These are phyloP conservation scores for Angomonas deanei DNA, from an alignment of 208 protist species.

Conservation along the genomic window DNA sequence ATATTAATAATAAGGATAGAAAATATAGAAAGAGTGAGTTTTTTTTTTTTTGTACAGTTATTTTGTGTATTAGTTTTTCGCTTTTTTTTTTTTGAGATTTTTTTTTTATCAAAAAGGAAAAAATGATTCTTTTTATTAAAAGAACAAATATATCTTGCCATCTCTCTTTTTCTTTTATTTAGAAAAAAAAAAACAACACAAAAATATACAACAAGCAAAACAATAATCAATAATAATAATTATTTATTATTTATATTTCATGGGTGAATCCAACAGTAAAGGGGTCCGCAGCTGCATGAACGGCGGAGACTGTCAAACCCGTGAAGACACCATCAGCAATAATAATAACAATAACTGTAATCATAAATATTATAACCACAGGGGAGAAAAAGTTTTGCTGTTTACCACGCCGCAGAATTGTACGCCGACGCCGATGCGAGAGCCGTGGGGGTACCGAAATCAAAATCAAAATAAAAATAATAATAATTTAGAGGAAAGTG, in stretches of 20 bases:
- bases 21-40: no score
- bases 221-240: not conserved
- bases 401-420: not conserved
- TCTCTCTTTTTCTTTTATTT: no score
- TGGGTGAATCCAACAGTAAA: not conserved
- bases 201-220: not conserved
- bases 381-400: not conserved
- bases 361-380: not conserved
- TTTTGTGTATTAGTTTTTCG: no score
- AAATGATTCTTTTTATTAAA: no score
- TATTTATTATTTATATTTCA: not conserved
- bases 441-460: not conserved
- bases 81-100: no score
- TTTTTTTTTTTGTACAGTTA: no score
- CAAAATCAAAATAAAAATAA: not conserved
- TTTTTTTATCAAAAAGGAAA: no score
- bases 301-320: not conserved
- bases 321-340: not conserved
- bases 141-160: no score
- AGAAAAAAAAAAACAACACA: no score
- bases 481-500: not conserved
- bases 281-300: not conserved
- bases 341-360: constrained; percentile 8
- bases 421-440: not conserved
- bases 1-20: no score